A percentile compares a stretch with the other conserved stretches of the same genome.
Conservation (phyloP, 2,329 filamentous ascomycete species). For the Neofusicoccum umdonicola region DNA sequence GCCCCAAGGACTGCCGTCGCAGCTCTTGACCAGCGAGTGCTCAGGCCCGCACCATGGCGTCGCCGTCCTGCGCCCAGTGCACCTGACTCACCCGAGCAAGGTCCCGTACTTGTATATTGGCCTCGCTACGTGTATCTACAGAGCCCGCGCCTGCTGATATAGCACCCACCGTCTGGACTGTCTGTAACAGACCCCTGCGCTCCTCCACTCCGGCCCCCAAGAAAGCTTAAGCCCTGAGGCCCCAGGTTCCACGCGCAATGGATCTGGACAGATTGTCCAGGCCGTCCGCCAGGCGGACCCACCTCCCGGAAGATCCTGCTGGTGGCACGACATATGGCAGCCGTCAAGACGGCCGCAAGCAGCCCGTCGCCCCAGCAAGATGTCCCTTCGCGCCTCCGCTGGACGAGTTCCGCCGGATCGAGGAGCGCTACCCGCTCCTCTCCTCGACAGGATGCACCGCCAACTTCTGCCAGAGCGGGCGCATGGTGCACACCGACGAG, state of each 20-base stretch:
- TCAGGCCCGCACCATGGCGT: background rate
- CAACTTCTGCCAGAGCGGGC: constrained; percentile 26
- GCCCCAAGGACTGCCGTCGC: background rate
- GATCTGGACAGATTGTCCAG: background rate
- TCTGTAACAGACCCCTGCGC: background rate
- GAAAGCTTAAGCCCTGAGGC: background rate
- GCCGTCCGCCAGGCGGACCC: background rate
- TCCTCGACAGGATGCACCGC: constrained; percentile 25
- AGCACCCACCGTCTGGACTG: background rate
- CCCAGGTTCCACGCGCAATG: background rate
- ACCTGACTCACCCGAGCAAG: background rate
- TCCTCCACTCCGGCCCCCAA: background rate
- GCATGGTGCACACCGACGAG: constrained; percentile 24
- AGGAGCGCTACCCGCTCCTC: constrained; percentile 16
- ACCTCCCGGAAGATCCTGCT: background rate
- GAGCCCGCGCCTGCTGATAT: background rate
- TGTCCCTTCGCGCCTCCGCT: background rate
- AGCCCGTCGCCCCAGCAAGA: background rate
- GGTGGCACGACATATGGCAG: background rate
- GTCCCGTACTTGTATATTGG: background rate
- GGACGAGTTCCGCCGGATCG: constrained; percentile 16
- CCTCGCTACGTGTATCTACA: background rate
- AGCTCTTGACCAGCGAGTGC: background rate
- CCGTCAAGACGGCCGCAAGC: background rate
- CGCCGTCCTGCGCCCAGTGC: background rate